phyloP scores from a whole-genome alignment of 2,329 filamentous ascomycete species.

The Fusarium bulbicola region DNA sequence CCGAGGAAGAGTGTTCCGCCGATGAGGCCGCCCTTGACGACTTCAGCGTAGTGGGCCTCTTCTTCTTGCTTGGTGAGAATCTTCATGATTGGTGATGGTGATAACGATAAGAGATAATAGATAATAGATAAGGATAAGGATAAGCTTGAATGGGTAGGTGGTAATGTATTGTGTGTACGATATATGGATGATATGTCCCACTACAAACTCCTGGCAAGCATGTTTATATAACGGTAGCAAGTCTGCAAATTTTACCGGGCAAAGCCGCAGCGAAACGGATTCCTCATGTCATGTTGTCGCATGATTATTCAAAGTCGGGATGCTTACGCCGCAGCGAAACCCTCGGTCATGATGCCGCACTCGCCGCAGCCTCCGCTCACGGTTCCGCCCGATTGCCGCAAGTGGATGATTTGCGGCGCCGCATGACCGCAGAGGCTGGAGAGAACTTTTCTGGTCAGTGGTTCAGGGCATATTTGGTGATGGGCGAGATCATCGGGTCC shows the following conservation, averaged over 20 bases:
- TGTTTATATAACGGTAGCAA: conserved; percentile 13
- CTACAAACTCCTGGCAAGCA: conserved; percentile 3
- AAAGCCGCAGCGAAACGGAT: conserved; percentile 8
- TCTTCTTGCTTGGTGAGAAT: conserved; percentile 95
- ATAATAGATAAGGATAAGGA: conserved; percentile 5
- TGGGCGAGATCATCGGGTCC: fast-evolving
- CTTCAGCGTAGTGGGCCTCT: conserved; percentile 80
- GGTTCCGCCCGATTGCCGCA: conserved; percentile 18
- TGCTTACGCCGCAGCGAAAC: conserved; percentile 11
- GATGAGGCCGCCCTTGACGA: conserved; percentile 79
- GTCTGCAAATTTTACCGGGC: conserved; percentile 9
- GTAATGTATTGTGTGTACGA: conserved; percentile 5
- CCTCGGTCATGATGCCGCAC: not conserved
- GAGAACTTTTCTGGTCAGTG: not conserved
- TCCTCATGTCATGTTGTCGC: conserved; percentile 23
- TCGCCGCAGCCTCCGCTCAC: not conserved
- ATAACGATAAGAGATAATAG: not conserved
- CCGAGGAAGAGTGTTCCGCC: conserved; percentile 76
- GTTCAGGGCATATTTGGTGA: not conserved
- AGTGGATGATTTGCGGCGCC: not conserved
- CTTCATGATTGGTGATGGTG: conserved; percentile 76
- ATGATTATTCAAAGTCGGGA: conserved; percentile 14
- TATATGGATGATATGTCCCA: conserved; percentile 5
- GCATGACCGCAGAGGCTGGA: not conserved
- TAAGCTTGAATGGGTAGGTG: not conserved